Evolutionary conservation across 2,329 filamentous ascomycete species (phyloP).

Genomic region (Parastagonospora nodorum): DNA sequence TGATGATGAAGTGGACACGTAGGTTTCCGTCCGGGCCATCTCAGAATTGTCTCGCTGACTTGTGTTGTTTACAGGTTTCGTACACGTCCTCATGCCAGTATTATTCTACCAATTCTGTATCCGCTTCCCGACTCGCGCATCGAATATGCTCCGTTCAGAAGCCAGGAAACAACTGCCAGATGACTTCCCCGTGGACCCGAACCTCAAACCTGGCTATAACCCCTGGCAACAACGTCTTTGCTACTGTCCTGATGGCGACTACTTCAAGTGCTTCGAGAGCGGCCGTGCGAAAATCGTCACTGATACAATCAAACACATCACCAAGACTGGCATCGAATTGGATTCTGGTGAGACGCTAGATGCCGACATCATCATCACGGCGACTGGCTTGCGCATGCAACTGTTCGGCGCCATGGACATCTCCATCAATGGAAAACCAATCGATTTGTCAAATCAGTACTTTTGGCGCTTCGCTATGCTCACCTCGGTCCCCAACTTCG

Average conservation of each 20-base stretch:
- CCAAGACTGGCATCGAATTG: slow-evolving; percentile 55
- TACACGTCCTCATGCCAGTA: slow-evolving; percentile 56
- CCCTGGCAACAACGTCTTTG: slow-evolving; percentile 76
- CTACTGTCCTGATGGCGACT: slow-evolving; percentile 66
- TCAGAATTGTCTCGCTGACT: neutral
- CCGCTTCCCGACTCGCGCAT: slow-evolving; percentile 58
- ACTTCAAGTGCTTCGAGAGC: slow-evolving; percentile 57
- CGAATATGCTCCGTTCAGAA: slow-evolving; percentile 52
- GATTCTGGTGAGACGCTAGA: slow-evolving; percentile 54
- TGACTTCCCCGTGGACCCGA: slow-evolving; percentile 46
- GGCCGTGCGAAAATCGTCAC: slow-evolving; percentile 62
- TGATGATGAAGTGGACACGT: slow-evolving; percentile 56
- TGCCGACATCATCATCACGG: slow-evolving; percentile 68
- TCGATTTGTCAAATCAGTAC: slow-evolving; percentile 57
- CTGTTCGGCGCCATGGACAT: slow-evolving; percentile 61
- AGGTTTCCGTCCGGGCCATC: neutral
- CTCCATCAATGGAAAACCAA: slow-evolving; percentile 55
- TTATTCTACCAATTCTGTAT: slow-evolving; percentile 58
- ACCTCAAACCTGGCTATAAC: slow-evolving; percentile 55
- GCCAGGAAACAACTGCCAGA: slow-evolving; percentile 60
- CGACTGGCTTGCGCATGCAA: slow-evolving; percentile 64
- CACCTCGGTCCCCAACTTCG: slow-evolving; percentile 65
- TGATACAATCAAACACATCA: slow-evolving; percentile 59
- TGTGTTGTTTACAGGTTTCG: slow-evolving; percentile 39
- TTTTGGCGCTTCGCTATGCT: slow-evolving; percentile 68